Evolutionary conservation across 2,329 filamentous ascomycete species (phyloP).

Genomic region (Ceratocystis cacaofunesta): DNA sequence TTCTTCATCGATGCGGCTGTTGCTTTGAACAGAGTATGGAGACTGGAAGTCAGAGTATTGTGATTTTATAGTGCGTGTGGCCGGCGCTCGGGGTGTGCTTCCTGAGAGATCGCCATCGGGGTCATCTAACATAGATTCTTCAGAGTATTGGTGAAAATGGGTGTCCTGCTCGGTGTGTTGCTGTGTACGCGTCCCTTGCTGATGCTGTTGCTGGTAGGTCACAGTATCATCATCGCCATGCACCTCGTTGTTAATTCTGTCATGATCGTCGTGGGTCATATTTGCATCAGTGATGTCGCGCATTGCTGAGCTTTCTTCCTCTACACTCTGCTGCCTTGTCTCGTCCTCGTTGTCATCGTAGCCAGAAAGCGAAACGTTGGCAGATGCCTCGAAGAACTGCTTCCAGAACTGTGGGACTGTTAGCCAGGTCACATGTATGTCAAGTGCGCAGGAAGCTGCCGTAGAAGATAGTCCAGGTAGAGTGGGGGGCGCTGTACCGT

Average conservation of each 20-base stretch:
- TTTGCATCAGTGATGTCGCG: slow-evolving; percentile 36
- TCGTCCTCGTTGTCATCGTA: slow-evolving; percentile 72
- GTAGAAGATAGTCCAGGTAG: neutral
- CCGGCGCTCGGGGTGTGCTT: slow-evolving; percentile 48
- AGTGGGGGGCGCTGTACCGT: slow-evolving; percentile 42
- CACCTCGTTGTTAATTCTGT: slow-evolving; percentile 32
- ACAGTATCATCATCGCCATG: slow-evolving; percentile 27
- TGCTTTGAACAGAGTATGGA: slow-evolving; percentile 60
- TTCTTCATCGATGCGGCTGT: slow-evolving; percentile 39
- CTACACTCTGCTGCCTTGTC: slow-evolving; percentile 27
- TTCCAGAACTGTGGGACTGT: slow-evolving; percentile 70
- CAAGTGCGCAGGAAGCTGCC: neutral
- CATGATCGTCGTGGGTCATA: slow-evolving; percentile 18
- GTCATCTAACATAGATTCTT: slow-evolving; percentile 56
- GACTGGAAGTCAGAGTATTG: slow-evolving; percentile 52
- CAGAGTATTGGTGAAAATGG: slow-evolving; percentile 20
- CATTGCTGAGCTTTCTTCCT: slow-evolving; percentile 39
- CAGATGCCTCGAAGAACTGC: slow-evolving; percentile 97
- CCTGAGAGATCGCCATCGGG: slow-evolving; percentile 37
- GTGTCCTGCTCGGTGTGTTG: neutral
- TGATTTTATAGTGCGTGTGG: slow-evolving; percentile 32
- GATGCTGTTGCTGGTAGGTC: slow-evolving; percentile 23
- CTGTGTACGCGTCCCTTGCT: slow-evolving; percentile 13
- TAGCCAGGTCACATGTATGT: neutral
- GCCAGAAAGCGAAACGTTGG: slow-evolving; percentile 88